Conservation (phyloP, 2,329 filamentous ascomycete species). For the Aspergillus sp. region DNA sequence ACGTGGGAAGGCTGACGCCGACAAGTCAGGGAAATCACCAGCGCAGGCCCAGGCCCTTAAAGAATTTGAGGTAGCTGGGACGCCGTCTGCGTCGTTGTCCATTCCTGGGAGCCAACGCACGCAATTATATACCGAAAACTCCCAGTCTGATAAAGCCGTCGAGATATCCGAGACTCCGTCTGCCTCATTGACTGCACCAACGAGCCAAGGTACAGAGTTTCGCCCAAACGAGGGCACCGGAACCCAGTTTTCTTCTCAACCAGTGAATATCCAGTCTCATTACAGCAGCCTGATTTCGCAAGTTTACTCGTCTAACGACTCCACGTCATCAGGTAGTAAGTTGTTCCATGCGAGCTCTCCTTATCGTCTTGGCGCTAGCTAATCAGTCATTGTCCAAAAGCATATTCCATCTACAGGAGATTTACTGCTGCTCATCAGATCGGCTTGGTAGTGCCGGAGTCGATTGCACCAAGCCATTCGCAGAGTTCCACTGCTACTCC, state of each 20-base stretch:
- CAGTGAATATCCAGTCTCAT: neutral
- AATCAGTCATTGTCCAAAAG: neutral
- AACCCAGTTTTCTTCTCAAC: neutral
- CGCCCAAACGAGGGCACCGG: neutral
- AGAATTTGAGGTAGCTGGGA: slow-evolving; percentile 16
- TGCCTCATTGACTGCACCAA: too few relatives aligned
- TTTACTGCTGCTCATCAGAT: neutral
- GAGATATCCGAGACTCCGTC: too few relatives aligned
- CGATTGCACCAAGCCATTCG: neutral
- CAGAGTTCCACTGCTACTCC: neutral
- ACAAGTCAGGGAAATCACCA: neutral
- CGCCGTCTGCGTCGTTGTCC: slow-evolving; percentile 6
- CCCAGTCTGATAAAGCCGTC: too few relatives aligned
- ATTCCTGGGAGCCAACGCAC: slow-evolving; percentile 1
- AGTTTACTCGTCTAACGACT: neutral
- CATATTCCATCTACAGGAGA: neutral
- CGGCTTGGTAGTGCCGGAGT: slow-evolving; percentile 4
- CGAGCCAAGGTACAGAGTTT: neutral
- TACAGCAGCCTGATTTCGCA: slow-evolving; percentile 4
- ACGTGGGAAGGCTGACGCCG: neutral
- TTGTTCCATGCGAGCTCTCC: neutral
- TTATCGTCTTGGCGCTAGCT: neutral
- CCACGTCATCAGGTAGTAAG: slow-evolving; percentile 1
- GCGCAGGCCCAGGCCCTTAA: neutral
- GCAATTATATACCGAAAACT: too few relatives aligned